Evolutionary conservation across 495 filamentous ascomycete genomes (phyloP).

Genomic region (Penicillium herquei): DNA sequence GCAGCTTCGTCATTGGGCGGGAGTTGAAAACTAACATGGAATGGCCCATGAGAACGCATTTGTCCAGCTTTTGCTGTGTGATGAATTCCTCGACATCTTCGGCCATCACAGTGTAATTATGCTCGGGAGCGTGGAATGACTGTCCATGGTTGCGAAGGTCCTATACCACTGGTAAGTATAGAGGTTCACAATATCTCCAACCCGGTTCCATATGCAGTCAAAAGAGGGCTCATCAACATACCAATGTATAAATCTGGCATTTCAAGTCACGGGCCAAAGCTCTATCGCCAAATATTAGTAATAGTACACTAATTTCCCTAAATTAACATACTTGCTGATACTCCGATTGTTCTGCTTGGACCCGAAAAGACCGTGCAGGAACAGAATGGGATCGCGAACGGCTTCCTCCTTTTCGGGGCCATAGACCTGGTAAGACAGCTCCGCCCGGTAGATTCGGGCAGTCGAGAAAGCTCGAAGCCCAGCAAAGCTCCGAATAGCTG

Average conservation of each 20-base stretch:
- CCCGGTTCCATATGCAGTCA: not conserved
- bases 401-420: slow-evolving; percentile 37
- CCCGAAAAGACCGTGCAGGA: slow-evolving; percentile 93
- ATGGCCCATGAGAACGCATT: slow-evolving; percentile 82
- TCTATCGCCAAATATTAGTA: slow-evolving; percentile 41
- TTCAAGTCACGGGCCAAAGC: slow-evolving; percentile 78
- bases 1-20: too few species aligned
- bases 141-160: slow-evolving; percentile 96
- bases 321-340: slow-evolving; percentile 85
- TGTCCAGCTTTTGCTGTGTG: slow-evolving; percentile 62
- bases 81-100: slow-evolving; percentile 86
- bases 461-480: slow-evolving; percentile 40
- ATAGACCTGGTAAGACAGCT: slow-evolving; percentile 44
- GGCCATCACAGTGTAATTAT: slow-evolving; percentile 85
- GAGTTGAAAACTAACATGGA: slow-evolving; percentile 67
- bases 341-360: slow-evolving; percentile 94
- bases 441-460: slow-evolving; percentile 22
- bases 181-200: not conserved
- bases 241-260: slow-evolving; percentile 78
- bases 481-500: slow-evolving; percentile 12
- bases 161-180: slow-evolving; percentile 37
- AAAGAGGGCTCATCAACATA: slow-evolving; percentile 39
- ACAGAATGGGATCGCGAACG: slow-evolving; percentile 65
- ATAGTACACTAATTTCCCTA: slow-evolving; percentile 6
- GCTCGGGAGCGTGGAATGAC: slow-evolving; percentile 70